These are phyloP conservation scores for Penicillium parvum DNA, from an alignment of 495 filamentous ascomycete species.

Conservation along the genomic window DNA sequence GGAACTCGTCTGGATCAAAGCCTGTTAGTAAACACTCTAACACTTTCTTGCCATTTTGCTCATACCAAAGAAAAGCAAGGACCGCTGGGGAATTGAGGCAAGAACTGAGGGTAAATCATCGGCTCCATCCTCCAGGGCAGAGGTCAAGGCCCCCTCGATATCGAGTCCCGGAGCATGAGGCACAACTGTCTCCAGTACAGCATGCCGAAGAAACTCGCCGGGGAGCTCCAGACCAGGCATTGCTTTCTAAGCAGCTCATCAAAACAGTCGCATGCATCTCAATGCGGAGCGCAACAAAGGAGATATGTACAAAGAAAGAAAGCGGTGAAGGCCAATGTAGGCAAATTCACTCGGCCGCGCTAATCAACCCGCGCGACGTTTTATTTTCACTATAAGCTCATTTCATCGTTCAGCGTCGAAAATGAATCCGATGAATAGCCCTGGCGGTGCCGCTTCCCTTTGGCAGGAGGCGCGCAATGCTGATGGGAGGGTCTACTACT, in stretches of 20 bases:
- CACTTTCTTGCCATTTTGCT: conserved; percentile 4
- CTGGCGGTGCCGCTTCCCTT: conserved; percentile 47
- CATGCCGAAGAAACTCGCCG: conserved; percentile 63
- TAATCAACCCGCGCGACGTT: conserved; percentile 15
- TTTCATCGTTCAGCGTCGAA: conserved; percentile 8
- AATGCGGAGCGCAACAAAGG: conserved; percentile 10
- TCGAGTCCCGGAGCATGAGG: conserved; percentile 64
- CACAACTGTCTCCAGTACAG: conserved; percentile 72
- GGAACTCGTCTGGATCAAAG: conserved; percentile 66
- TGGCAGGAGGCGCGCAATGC: conserved; percentile 84
- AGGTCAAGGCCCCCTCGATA: conserved; percentile 55
- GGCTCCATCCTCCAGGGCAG: conserved; percentile 43
- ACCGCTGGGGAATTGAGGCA: conserved; percentile 47
- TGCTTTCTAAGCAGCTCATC: conserved; percentile 14
- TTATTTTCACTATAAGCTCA: conserved; percentile 17
- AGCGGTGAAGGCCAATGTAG: conserved; percentile 24
- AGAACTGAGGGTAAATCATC: conserved; percentile 44
- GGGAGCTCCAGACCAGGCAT: conserved; percentile 42
- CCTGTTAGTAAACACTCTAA: conserved; percentile 49
- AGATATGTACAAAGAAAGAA: conserved; percentile 19
- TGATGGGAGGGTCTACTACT: conserved; percentile 91
- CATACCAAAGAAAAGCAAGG: conserved; percentile 69
- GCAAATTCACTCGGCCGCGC: conserved; percentile 27
- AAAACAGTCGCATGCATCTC: background rate
- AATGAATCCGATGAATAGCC: conserved; percentile 64